A percentile compares a stretch with the other conserved stretches of the same genome.
Conservation (phyloP, 148 eudicot genomes). For the Amaranthus palmeri region DNA sequence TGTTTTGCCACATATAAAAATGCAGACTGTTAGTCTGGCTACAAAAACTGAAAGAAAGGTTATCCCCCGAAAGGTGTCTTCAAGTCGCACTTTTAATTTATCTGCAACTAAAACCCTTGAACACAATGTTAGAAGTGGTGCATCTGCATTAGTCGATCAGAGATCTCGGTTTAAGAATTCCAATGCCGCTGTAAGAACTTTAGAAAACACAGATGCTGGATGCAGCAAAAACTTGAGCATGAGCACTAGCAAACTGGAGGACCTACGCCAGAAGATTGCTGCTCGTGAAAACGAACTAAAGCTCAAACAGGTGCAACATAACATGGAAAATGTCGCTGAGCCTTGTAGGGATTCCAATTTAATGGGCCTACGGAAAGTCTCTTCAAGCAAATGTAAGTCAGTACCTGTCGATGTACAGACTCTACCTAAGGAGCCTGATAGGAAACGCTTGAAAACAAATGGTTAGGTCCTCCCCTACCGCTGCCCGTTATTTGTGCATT, state of each 20-base stretch:
- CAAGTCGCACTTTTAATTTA: slow-evolving; percentile 32
- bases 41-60: slow-evolving; percentile 29
- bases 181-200: slow-evolving; percentile 19
- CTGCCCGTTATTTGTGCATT: not conserved
- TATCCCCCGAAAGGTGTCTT: slow-evolving; percentile 34
- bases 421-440: slow-evolving; percentile 37
- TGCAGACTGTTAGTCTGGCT: slow-evolving; percentile 19
- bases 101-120: slow-evolving; percentile 36
- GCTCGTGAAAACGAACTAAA: slow-evolving; percentile 56
- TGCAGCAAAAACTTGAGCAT: slow-evolving; percentile 29
- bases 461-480: not conserved
- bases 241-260: slow-evolving; percentile 49
- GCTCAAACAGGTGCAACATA: slow-evolving; percentile 39
- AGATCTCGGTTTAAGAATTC: slow-evolving; percentile 29
- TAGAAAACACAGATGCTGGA: slow-evolving; percentile 31
- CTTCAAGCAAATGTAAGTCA: slow-evolving; percentile 26
- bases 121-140: slow-evolving; percentile 28
- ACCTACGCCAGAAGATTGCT: slow-evolving; percentile 61
- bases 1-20: slow-evolving; percentile 27
- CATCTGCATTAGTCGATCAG: slow-evolving; percentile 23
- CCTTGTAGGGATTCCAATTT: slow-evolving; percentile 26
- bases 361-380: slow-evolving; percentile 20
- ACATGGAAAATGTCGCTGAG: slow-evolving; percentile 31
- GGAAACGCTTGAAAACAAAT: slow-evolving; percentile 41
- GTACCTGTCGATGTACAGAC: slow-evolving; percentile 25